Base-by-base conservation (phyloP, 805 yeast genomes). In the Yarrowia keelungensis region DNA sequence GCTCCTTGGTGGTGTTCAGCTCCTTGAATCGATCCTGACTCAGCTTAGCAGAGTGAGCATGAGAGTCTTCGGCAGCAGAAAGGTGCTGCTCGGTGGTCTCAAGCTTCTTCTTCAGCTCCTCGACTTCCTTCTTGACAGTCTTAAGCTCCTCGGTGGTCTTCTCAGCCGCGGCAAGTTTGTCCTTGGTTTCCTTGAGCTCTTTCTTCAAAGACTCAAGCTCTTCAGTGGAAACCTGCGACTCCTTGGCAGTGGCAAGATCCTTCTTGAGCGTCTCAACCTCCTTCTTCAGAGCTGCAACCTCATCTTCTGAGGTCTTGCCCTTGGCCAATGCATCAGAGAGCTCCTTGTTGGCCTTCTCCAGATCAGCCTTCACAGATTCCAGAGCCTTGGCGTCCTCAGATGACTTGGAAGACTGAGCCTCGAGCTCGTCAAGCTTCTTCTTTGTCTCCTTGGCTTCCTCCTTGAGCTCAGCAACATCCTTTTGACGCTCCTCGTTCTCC, bases 11-110 rank as follows among this genome's bases (percentile, higher is more conserved):
- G 51, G 74, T 77, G 38, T 76, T 76, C n/a, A 77, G 73, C 53
- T 81, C 81, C 59, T 76, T 78, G 69, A 76, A 78, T 80, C 85
- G 14, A 78, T 76, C 71, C 81, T 84, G 69, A 80, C 76, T 70
- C 80, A 84, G 67, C 77, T 76, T 49, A 81, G 72, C 72, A 79
- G 83, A 51, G 78, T 73, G 65, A 77, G 43, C 67, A n/a, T 68
- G 70, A 38, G 69, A 41, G 15, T 62, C 65, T 19, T 67, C 68
- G 12, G 65, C 65, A 35, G 50, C 65, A 43, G 51, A 59, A 15
- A 49, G 49, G 19, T 45, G 54, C 35, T 59, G 43, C 64, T 50
- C 53, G 5, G 65, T 16, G 26, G 41, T 42, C 65, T 79, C 79
- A 35, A 81, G 80, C 67, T 79, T 81, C 59, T 85, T 74, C 42